Conservation (phyloP, 2,329 filamentous ascomycete genomes). For the Malbranchea cinnamomea region DNA sequence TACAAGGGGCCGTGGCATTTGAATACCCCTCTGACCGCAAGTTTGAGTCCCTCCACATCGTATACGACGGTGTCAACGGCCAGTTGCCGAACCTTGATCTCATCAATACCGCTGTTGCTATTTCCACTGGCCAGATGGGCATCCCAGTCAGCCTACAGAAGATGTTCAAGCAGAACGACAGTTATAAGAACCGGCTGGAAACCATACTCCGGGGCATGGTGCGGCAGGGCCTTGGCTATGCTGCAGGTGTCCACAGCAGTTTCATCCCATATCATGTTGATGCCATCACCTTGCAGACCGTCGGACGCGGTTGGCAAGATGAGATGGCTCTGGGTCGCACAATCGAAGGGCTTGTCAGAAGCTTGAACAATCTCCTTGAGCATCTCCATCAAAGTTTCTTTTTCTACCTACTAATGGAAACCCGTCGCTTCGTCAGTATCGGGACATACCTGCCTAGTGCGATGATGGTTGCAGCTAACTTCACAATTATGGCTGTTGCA, state of each 20-base stretch:
- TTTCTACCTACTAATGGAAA: conserved; percentile 90
- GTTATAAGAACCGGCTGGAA: conserved; percentile 64
- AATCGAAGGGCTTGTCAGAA: conserved; percentile 80
- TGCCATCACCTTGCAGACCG: conserved; percentile 80
- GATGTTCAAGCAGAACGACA: conserved; percentile 63
- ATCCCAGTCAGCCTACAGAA: conserved; percentile 71
- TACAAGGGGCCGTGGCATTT: conserved; percentile 85
- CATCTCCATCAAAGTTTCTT: conserved; percentile 98
- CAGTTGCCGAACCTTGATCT: conserved; percentile 91
- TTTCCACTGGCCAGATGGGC: conserved; percentile 84
- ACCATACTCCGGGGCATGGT: conserved; percentile 90
- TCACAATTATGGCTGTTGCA: conserved; percentile 86
- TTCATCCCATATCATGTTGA: conserved; percentile 98
- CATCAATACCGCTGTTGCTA: conserved; percentile 81
- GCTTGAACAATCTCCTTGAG: conserved; percentile 89
- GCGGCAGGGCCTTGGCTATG: conserved; percentile 75
- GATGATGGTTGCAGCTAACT: conserved; percentile 92
- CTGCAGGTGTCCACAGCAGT: conserved; percentile 79
- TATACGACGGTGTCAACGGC: conserved; percentile 92
- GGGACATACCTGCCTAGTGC: conserved; percentile 93
- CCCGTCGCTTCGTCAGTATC: conserved; percentile 89
- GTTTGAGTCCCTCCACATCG: conserved; percentile 77
- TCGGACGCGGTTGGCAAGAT: conserved; percentile 87
- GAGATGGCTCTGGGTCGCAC: conserved; percentile 90
- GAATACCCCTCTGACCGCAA: conserved; percentile 76